Base-by-base conservation (phyloP, 2,329 filamentous ascomycete genomes). In the Conoideocrella luteorostrata region DNA sequence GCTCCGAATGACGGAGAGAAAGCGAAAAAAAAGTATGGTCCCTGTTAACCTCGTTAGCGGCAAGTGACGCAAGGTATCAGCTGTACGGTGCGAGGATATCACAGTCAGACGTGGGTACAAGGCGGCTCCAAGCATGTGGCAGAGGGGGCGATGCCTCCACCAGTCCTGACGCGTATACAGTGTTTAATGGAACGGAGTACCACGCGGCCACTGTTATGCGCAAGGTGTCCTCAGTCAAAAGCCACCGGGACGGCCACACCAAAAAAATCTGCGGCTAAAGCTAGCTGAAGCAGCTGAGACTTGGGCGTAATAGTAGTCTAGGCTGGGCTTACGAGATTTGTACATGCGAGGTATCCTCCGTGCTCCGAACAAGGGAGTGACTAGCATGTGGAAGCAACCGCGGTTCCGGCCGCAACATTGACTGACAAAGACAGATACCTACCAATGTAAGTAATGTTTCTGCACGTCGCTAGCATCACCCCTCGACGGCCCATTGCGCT, bases 321-420 rank as follows among this genome's bases (percentile, higher is more conserved):
- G 17, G 10, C 18, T 21, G 20, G 21, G 13, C 29, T 36, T 33
- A 38, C 33, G 33, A 28, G 5, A 24, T 24, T 10, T 9, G 38
- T 23, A 43, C 15, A 43, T 32, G 41, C 41, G 26, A 43, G 32
- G 34, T 18, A 43, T 43, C 41, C 41, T 43, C 41, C 26, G 15
- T 18, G 6, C 26, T 43, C 41, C 34, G 41, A 32, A 12, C 34
- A 43, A 17, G 34, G 41, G 7, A 24, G 26, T 24, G 26, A 26
- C 38, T 38, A 20, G 9, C 11, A 32, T 24, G 26, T 43, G 26
- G 20, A 36, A 26, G 24, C 29, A 30, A 28, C 32, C 10, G 20
- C 26, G 15, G 20, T 26, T 18, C 21, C 13, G 32, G 23, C 32
- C 32, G 33, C 13, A 36, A n/a, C n/a, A n/a, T n/a, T n/a, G n/a